Conservation (phyloP, 352 stramenopile genomes). For the Thraustochytrium sp. region DNA sequence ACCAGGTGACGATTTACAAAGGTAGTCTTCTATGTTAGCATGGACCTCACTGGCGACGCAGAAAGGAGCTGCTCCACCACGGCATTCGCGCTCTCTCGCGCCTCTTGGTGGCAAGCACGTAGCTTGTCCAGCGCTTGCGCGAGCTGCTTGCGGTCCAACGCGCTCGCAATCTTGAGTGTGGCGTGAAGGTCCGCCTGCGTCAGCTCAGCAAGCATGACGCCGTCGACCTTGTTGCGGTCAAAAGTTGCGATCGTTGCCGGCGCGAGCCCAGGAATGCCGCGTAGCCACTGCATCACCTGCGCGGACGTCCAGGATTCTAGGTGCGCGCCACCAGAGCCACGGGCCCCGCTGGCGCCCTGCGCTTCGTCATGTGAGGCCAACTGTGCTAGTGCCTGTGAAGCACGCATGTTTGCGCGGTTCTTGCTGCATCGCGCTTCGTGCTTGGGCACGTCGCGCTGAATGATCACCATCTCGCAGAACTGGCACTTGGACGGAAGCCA, state of each 20-base stretch:
- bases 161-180: background rate
- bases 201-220: background rate
- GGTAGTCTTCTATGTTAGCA: no score
- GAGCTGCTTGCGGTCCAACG: slow-evolving; percentile 21
- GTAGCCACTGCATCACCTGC: background rate
- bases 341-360: no score
- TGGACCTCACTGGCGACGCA: no score
- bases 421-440: slow-evolving; percentile 36
- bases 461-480: slow-evolving; percentile 17
- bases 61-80: slow-evolving; percentile 6
- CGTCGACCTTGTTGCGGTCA: background rate
- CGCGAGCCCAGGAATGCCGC: background rate
- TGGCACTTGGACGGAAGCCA: slow-evolving; percentile 33
- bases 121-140: background rate
- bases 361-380: no score
- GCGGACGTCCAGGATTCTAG: background rate
- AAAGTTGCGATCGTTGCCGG: background rate
- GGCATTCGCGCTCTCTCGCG: background rate
- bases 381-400: background rate
- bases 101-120: background rate
- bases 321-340: background rate
- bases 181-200: background rate
- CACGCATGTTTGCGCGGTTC: background rate
- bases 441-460: slow-evolving; percentile 28
- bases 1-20: no score